Evolutionary conservation across 169 alveolate species (phyloP).

Genomic region (Haemoproteus tartakovskyi): DNA sequence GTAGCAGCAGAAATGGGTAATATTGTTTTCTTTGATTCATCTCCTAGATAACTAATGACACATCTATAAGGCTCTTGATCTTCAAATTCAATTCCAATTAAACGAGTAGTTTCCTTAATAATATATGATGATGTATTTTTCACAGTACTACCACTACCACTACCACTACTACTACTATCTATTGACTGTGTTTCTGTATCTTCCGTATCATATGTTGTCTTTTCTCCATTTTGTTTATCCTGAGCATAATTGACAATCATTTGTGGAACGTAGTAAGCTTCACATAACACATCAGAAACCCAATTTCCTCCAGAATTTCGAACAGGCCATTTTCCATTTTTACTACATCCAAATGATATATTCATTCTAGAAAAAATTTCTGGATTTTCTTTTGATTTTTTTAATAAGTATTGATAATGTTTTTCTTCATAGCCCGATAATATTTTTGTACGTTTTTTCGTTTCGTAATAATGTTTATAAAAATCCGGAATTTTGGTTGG

Average conservation of each 20-base stretch:
- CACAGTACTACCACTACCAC: too few relatives aligned
- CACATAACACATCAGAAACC: conserved; percentile 64
- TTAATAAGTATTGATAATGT: conserved; percentile 15
- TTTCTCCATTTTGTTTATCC: conserved; percentile 5
- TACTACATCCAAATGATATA: conserved; percentile 30
- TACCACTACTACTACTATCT: too few relatives aligned
- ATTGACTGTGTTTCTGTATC: too few relatives aligned
- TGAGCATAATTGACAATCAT: conserved; percentile 17
- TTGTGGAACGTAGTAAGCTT: conserved; percentile 44
- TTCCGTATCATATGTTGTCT: background rate
- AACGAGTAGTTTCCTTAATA: conserved; percentile 38
- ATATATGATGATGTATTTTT: conserved; percentile 14
- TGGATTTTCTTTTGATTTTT: conserved; percentile 28
- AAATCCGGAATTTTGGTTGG: conserved; percentile 27
- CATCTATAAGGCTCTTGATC: conserved; percentile 71
- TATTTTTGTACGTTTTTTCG: conserved; percentile 6
- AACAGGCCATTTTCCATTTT: conserved; percentile 38
- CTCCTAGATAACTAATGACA: conserved; percentile 72
- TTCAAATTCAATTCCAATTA: conserved; percentile 75
- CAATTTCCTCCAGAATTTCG: conserved; percentile 26
- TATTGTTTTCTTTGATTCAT: conserved; percentile 54
- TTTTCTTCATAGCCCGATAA: conserved; percentile 7
- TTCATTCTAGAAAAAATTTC: conserved; percentile 38
- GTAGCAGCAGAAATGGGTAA: conserved; percentile 62
- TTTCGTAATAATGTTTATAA: conserved; percentile 59